A percentile compares a stretch with the other conserved stretches of the same genome.
Conservation (phyloP, 23 red algal genomes). For the Gracilariopsis chorda region DNA sequence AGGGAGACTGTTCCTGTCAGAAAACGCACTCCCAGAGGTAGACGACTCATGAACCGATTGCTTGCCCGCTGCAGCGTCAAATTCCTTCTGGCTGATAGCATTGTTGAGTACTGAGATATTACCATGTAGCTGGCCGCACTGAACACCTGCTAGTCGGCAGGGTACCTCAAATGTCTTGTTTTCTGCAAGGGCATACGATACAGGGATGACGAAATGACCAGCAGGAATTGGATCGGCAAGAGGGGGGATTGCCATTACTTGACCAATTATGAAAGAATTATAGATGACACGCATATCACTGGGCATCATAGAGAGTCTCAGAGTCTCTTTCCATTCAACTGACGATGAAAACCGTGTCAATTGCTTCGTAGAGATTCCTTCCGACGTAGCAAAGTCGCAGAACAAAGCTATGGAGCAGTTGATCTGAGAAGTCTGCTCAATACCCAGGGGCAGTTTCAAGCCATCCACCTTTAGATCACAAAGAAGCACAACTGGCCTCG, state of each 20-base stretch:
- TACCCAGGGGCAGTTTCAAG: constrained; percentile 39
- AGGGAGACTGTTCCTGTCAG: neutral
- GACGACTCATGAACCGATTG: neutral
- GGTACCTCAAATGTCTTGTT: constrained; percentile 62
- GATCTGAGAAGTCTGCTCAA: constrained; percentile 40
- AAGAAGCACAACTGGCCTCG: constrained; percentile 32
- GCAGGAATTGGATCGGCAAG: constrained; percentile 44
- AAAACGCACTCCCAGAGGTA: neutral
- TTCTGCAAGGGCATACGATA: neutral
- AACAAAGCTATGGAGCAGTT: constrained; percentile 47
- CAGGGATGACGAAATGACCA: constrained; percentile 68
- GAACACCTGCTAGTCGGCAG: constrained; percentile 41
- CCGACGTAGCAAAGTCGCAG: constrained; percentile 41
- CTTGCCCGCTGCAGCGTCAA: neutral
- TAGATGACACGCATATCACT: constrained; percentile 38
- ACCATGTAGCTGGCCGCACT: neutral
- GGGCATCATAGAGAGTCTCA: constrained; percentile 53
- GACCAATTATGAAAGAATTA: constrained; percentile 65
- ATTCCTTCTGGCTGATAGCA: neutral
- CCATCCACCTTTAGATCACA: constrained; percentile 25
- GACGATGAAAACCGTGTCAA: constrained; percentile 11
- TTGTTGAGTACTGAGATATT: neutral
- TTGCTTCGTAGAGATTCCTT: constrained; percentile 42
- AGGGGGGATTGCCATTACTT: constrained; percentile 42
- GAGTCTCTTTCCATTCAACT: constrained; percentile 47